Conservation (phyloP, 2,329 filamentous ascomycete genomes). For the Verticillium isaacii region DNA sequence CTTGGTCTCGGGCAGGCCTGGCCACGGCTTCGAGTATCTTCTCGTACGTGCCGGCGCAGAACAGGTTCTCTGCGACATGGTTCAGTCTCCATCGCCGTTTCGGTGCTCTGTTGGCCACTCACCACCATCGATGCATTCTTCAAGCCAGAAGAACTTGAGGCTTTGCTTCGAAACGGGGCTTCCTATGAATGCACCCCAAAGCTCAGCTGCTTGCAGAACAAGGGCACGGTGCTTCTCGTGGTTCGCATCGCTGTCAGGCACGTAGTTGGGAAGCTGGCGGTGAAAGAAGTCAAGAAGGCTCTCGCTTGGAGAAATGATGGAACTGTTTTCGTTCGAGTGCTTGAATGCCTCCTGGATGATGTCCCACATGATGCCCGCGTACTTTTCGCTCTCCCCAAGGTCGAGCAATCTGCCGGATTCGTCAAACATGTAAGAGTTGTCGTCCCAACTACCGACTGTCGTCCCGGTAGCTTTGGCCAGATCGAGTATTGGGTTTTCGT, state of each 20-base stretch:
- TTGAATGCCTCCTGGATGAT: slow-evolving; percentile 65
- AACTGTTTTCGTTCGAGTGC: slow-evolving; percentile 53
- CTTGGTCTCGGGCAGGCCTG: slow-evolving; percentile 48
- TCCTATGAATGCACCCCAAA: slow-evolving; percentile 70
- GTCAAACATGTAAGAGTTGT: slow-evolving; percentile 50
- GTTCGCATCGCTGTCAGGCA: slow-evolving; percentile 38
- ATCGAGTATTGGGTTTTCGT: slow-evolving; percentile 65
- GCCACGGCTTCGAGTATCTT: slow-evolving; percentile 55
- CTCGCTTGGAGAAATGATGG: slow-evolving; percentile 38
- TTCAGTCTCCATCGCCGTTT: slow-evolving; percentile 5
- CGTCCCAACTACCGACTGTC: slow-evolving; percentile 40
- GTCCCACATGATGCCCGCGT: slow-evolving; percentile 57
- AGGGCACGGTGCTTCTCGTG: slow-evolving; percentile 34
- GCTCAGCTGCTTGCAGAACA: slow-evolving; percentile 51
- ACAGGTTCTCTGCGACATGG: slow-evolving; percentile 46
- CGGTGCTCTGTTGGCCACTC: slow-evolving; percentile 14
- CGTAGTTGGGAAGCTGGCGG: slow-evolving; percentile 36
- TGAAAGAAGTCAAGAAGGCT: slow-evolving; percentile 53
- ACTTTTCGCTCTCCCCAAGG: slow-evolving; percentile 36
- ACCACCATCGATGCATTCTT: slow-evolving; percentile 72
- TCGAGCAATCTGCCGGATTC: slow-evolving; percentile 49
- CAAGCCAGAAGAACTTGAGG: slow-evolving; percentile 72
- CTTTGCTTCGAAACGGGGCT: slow-evolving; percentile 61
- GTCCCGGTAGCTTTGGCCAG: slow-evolving; percentile 60
- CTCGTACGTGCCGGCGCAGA: slow-evolving; percentile 55